Evolutionary conservation across 495 filamentous ascomycete species (phyloP), one percentile per base, ranked within the genome.

Genomic region (Penicillium egyptiacum): DNA sequence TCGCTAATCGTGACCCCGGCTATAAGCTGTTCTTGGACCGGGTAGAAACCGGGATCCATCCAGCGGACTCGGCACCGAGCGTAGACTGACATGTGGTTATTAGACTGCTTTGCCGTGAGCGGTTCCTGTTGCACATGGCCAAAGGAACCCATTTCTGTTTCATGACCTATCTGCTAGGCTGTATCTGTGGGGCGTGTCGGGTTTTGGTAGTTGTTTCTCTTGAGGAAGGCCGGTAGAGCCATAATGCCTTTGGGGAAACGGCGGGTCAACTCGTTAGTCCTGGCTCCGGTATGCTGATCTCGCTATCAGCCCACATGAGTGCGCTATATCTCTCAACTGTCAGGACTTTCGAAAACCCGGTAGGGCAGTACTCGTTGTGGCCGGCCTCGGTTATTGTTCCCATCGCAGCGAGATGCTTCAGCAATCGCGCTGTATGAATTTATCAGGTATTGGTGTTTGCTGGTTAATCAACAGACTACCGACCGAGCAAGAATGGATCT

Each of bases 391-490:
- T 47, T 16, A 82, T 60, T 39, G 75, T 60, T 6, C 71, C 73
- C 67, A 77, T 79, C 30, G 78, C 72, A 5, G 72, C 75, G 1
- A 81, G 59, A 49, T 82, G 79, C 43, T 71, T 72, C 57, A 80
- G 54, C 41, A 79, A 59, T 8, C 72, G 72, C 3, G 42, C 61
- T 65, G 19, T 0, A 48, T 2, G 22, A 44, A 25, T 46, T 26
- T 28, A 23, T 46, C 16, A 46, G 23, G 4, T 17, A 9, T 26
- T 46, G 1, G 22, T 3, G 10, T 3, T 44, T 23, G 22, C 12
- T 44, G 22, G 12, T 25, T 4, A 19, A 19, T 7, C 4, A 33
- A 9, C 7, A 7, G 17, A 26, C 19, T 20, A 48, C 28, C 42
- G 14, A 68, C 66, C 53, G 12, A 69, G 56, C 14, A 69, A 51